phyloP scores from a whole-genome alignment of 192 early-diverging fungal genomes.

The Rhizophagus clarus region DNA sequence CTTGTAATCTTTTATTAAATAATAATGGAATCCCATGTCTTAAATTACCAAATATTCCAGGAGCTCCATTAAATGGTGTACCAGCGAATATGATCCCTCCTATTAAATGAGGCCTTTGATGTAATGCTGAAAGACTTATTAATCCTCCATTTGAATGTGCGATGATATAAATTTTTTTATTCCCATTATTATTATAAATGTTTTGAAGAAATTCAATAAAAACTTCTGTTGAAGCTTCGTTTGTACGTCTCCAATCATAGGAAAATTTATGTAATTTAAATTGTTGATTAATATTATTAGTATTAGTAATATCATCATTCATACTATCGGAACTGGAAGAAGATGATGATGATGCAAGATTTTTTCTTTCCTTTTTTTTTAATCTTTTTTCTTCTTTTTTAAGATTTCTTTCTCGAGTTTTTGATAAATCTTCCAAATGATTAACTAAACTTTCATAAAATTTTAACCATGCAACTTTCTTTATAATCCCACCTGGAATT shows the following conservation, averaged over 20 bases:
- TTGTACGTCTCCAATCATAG: conserved; percentile 26
- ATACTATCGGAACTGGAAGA: not conserved
- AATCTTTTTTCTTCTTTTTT: conserved; percentile 5
- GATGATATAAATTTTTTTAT: conserved; percentile 18
- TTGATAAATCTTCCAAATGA: conserved; percentile 6
- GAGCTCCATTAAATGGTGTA: conserved; percentile 9
- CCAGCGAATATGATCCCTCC: conserved; percentile 21
- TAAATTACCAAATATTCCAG: conserved; percentile 12
- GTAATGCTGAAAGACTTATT: conserved; percentile 15
- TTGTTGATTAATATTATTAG: too few species aligned
- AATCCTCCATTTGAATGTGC: conserved; percentile 28
- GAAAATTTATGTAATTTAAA: conserved; percentile 27
- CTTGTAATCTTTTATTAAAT: conserved; percentile 28
- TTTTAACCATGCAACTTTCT: not conserved
- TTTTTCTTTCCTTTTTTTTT: not conserved
- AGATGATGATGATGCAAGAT: not conserved
- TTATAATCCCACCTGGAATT: not conserved
- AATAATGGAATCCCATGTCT: not conserved
- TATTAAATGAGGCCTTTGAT: conserved; percentile 15
- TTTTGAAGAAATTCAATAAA: conserved; percentile 15
- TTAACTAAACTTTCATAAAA: conserved; percentile 15
- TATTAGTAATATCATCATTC: not conserved
- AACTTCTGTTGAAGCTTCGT: not conserved
- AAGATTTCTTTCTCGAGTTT: not conserved
- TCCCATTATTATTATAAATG: conserved; percentile 11